Evolutionary conservation across 352 stramenopile genomes (phyloP).

Genomic region (Saprolegnia parasitica): DNA sequence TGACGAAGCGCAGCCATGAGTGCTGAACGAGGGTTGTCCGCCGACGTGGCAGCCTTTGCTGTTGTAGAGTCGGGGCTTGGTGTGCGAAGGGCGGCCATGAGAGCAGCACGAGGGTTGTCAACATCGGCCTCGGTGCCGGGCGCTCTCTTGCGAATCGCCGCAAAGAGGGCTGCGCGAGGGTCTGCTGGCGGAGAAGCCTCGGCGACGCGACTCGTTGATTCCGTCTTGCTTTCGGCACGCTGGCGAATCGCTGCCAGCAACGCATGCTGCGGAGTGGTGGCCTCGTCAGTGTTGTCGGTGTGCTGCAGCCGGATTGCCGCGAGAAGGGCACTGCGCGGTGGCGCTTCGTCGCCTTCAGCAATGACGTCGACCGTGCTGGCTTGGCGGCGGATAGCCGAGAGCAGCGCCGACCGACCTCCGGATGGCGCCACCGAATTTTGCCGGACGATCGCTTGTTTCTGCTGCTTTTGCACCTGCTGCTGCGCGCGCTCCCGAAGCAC

Average conservation of each 20-base stretch:
- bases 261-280: neutral
- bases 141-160: slow-evolving; percentile 28
- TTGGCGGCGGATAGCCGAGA: neutral
- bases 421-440: neutral
- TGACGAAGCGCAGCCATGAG: neutral
- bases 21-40: neutral
- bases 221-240: neutral
- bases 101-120: neutral
- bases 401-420: neutral
- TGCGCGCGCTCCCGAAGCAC: slow-evolving; percentile 40
- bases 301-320: slow-evolving; percentile 34
- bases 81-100: slow-evolving; percentile 6
- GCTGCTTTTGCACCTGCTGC: slow-evolving; percentile 38
- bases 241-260: neutral
- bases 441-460: neutral
- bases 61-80: too few relatives aligned
- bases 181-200: neutral
- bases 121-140: neutral
- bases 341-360: neutral
- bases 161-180: slow-evolving; percentile 27
- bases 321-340: slow-evolving; percentile 34
- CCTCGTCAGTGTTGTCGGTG: neutral
- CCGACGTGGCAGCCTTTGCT: neutral
- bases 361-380: neutral
- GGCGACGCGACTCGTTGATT: neutral